phyloP scores from a whole-genome alignment of 2,329 filamentous ascomycete species.

The Fonsecaea monophora region DNA sequence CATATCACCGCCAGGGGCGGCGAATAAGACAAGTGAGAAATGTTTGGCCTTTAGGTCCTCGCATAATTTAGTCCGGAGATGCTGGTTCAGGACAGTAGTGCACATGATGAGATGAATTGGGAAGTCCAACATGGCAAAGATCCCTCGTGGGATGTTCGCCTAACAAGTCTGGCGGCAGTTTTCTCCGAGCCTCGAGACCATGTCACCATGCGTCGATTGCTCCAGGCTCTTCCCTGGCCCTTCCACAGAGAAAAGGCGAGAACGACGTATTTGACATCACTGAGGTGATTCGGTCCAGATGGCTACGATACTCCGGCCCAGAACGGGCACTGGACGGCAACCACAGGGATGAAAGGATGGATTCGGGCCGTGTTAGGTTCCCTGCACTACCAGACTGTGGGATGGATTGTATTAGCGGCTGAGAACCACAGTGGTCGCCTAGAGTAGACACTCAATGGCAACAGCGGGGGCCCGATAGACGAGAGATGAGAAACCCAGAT shows the following conservation, averaged over 20 bases:
- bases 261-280: constrained; percentile 4
- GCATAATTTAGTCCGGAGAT: background rate
- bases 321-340: background rate
- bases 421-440: constrained; percentile 3
- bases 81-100: constrained; percentile 1
- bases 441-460: constrained; percentile 15
- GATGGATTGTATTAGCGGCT: constrained; percentile 1
- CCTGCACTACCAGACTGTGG: constrained; percentile 2
- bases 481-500: constrained; percentile 35
- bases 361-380: background rate
- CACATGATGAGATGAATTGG: background rate
- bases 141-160: constrained; percentile 15
- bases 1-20: background rate
- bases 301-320: constrained; percentile 8
- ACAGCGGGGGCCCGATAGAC: constrained; percentile 31
- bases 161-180: constrained; percentile 1
- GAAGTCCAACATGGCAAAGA: background rate
- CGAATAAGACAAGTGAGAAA: constrained; percentile 8
- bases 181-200: constrained; percentile 5
- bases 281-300: background rate
- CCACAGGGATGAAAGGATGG: constrained; percentile 1
- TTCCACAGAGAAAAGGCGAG: background rate
- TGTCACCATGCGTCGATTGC: background rate
- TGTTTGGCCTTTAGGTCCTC: background rate
- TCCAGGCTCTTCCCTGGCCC: background rate